phyloP scores from a whole-genome alignment of 2,329 filamentous ascomycete species.

The Fusarium penzigii region DNA sequence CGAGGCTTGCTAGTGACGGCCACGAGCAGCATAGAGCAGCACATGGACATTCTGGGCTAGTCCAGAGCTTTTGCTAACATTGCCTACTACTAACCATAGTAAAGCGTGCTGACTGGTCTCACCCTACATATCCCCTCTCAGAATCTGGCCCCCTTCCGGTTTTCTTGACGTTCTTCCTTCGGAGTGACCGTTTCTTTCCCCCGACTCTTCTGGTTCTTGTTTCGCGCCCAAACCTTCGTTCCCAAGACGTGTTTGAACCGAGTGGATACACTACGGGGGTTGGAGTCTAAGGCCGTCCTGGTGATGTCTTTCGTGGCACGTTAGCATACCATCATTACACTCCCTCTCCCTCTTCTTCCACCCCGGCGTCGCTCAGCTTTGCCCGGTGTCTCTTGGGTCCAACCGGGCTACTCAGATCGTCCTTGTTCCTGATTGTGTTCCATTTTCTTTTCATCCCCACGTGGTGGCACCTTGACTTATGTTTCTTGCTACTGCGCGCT shows the following conservation, averaged over 20 bases:
- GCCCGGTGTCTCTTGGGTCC: conserved; percentile 29
- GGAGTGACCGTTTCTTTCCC: conserved; percentile 20
- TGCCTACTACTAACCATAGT: too few relatives aligned
- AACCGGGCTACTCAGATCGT: conserved; percentile 30
- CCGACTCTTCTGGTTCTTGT: conserved; percentile 25
- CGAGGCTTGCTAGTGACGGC: conserved; percentile 18
- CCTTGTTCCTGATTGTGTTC: conserved; percentile 37
- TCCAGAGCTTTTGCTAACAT: too few relatives aligned
- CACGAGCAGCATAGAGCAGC: conserved; percentile 13
- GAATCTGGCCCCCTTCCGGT: conserved; percentile 23
- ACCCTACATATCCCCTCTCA: conserved; percentile 29
- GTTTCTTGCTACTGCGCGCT: conserved; percentile 33
- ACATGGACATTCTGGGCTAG: too few relatives aligned
- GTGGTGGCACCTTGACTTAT: conserved; percentile 39
- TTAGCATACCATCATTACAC: conserved; percentile 33
- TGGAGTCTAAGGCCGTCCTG: conserved; percentile 28
- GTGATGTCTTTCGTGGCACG: conserved; percentile 38
- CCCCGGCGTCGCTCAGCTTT: conserved; percentile 33
- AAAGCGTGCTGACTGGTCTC: conserved; percentile 15
- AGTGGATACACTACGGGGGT: conserved; percentile 31
- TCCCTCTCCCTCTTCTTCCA: conserved; percentile 28
- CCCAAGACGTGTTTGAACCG: too few relatives aligned
- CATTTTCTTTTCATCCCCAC: conserved; percentile 36
- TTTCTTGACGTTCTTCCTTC: conserved; percentile 21
- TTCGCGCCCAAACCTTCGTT: conserved; percentile 16